phyloP scores from a whole-genome alignment of 495 filamentous ascomycete species.

The Talaromyces proteolyticus region DNA sequence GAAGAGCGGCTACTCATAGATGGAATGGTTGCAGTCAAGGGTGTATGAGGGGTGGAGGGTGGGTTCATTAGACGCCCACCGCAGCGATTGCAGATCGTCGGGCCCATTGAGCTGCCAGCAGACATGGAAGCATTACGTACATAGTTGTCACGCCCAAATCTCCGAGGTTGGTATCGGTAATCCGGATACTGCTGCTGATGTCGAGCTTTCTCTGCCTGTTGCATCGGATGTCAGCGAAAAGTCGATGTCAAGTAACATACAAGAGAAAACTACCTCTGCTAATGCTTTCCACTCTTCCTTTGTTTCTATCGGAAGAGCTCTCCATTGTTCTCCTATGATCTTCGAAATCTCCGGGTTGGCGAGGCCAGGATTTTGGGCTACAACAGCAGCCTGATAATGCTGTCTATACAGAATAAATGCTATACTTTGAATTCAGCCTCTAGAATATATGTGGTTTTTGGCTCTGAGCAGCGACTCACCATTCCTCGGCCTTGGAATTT shows the following conservation, averaged over 20 bases:
- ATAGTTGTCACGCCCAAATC: constrained; percentile 53
- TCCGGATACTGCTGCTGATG: constrained; percentile 89
- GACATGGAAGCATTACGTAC: constrained; percentile 16
- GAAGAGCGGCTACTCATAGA: background rate
- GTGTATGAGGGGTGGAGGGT: constrained; percentile 34
- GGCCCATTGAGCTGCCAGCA: constrained; percentile 30
- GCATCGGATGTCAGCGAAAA: background rate
- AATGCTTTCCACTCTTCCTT: constrained; percentile 86
- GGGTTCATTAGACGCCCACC: constrained; percentile 42
- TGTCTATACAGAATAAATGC: constrained; percentile 98
- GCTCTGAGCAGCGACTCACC: constrained; percentile 52
- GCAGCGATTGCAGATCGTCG: constrained; percentile 35
- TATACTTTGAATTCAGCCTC: constrained; percentile 24
- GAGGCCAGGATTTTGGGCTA: constrained; percentile 76
- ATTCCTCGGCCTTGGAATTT: constrained; percentile 91
- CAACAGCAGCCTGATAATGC: constrained; percentile 78
- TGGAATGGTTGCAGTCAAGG: constrained; percentile 22
- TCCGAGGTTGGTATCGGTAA: constrained; percentile 89
- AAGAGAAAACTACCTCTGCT: constrained; percentile 58
- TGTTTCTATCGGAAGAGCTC: constrained; percentile 61
- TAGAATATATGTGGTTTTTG: background rate
- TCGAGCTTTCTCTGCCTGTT: constrained; percentile 80
- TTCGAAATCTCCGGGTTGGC: constrained; percentile 98
- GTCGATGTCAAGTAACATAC: background rate
- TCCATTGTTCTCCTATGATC: constrained; percentile 94